phyloP scores from a whole-genome alignment of 805 yeast species.

The Scheffersomyces amazonensis region DNA sequence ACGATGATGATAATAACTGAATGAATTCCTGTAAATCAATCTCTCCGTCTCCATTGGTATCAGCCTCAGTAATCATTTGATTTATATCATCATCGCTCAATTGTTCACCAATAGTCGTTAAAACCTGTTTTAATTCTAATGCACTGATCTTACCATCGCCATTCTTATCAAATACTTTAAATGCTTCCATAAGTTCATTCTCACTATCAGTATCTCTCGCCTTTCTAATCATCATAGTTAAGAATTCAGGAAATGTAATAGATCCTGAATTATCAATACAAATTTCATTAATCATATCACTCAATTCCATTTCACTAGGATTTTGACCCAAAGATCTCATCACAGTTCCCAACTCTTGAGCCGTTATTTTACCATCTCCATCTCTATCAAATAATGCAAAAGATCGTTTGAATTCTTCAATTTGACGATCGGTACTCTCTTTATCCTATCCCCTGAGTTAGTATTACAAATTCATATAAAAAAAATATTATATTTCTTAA shows the following conservation, averaged over 20 bases:
- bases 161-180: slow-evolving; percentile 94
- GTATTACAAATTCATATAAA: too few relatives aligned
- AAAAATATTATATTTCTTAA: too few relatives aligned
- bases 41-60: slow-evolving; percentile 93
- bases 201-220: slow-evolving; percentile 96
- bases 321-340: slow-evolving; percentile 99
- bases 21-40: slow-evolving; percentile 97
- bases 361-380: slow-evolving; percentile 94
- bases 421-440: too few relatives aligned
- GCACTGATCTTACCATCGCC: slow-evolving; percentile 97
- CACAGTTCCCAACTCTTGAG: slow-evolving; percentile 93
- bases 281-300: slow-evolving; percentile 96
- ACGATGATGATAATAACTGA: slow-evolving; percentile 76
- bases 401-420: slow-evolving; percentile 96
- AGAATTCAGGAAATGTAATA: slow-evolving; percentile 46
- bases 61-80: slow-evolving; percentile 96
- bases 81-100: slow-evolving; percentile 95
- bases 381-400: slow-evolving; percentile 96
- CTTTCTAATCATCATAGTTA: slow-evolving; percentile 52
- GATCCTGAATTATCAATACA: slow-evolving; percentile 92
- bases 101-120: slow-evolving; percentile 96
- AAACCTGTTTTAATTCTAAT: slow-evolving; percentile 93
- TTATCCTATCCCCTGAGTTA: too few relatives aligned
- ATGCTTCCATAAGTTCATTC: slow-evolving; percentile 96
- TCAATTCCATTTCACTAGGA: slow-evolving; percentile 93